phyloP scores from a whole-genome alignment of 306 rosid genomes.

The Lathyrus oleraceus region DNA sequence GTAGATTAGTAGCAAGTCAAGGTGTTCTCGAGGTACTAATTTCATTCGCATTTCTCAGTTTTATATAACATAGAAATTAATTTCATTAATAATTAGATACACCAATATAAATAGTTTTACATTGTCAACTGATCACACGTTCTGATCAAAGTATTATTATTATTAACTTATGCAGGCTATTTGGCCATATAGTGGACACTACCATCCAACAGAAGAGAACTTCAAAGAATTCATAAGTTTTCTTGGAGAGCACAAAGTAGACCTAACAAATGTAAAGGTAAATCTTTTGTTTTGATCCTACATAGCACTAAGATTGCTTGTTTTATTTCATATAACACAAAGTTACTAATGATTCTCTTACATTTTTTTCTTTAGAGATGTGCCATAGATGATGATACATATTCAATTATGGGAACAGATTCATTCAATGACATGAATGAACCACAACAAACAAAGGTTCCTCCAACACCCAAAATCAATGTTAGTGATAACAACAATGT shows the following conservation, averaged over 20 bases:
- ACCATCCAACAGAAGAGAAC: slow-evolving; percentile 90
- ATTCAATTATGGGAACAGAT: slow-evolving; percentile 37
- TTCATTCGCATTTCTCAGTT: not conserved
- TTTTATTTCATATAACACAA: no score
- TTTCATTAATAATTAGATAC: no score
- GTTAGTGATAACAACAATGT: slow-evolving; percentile 31
- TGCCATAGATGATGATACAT: slow-evolving; percentile 76
- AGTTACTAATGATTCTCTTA: not conserved
- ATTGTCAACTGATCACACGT: no score
- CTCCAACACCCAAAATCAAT: slow-evolving; percentile 31
- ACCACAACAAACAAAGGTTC: slow-evolving; percentile 31
- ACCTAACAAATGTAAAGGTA: slow-evolving; percentile 88
- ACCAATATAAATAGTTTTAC: no score
- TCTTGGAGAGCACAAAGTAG: slow-evolving; percentile 74
- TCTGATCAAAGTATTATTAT: no score
- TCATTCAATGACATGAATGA: slow-evolving; percentile 39
- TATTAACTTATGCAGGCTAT: slow-evolving; percentile 56
- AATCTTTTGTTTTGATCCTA: not conserved
- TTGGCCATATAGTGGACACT: slow-evolving; percentile 98
- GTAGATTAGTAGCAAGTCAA: slow-evolving; percentile 72
- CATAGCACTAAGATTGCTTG: not conserved
- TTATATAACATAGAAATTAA: not conserved
- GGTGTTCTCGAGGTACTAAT: slow-evolving; percentile 69
- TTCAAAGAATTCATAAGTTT: slow-evolving; percentile 76
- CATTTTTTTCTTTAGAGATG: slow-evolving; percentile 47